phyloP scores from a whole-genome alignment of 768 basidiomycete genomes.

The Boletus coccyginus region DNA sequence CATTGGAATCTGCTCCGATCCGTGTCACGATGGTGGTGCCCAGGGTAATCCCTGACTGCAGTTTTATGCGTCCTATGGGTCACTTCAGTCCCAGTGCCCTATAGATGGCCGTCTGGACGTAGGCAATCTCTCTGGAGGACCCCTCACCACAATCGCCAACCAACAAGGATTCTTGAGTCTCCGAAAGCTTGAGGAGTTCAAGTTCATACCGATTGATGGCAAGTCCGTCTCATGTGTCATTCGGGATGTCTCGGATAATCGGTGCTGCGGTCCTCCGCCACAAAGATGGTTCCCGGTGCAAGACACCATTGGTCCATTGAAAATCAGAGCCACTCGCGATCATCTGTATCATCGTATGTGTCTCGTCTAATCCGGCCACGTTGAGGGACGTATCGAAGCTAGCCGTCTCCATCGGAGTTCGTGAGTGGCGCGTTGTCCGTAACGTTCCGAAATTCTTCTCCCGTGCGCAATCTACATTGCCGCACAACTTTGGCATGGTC shows the following conservation, averaged over 20 bases:
- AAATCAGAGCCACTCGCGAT: slow-evolving; percentile 68
- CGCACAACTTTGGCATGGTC: slow-evolving; percentile 51
- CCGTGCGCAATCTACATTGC: slow-evolving; percentile 81
- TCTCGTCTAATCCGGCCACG: slow-evolving; percentile 92
- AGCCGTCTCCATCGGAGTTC: slow-evolving; percentile 91
- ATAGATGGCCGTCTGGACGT: too few species aligned
- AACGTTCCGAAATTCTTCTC: slow-evolving; percentile 82
- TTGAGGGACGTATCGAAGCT: slow-evolving; percentile 43
- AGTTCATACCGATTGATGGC: slow-evolving; percentile 77
- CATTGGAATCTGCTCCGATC: too few species aligned
- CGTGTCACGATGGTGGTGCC: too few species aligned
- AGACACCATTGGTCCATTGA: slow-evolving; percentile 72
- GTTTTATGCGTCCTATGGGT: too few species aligned
- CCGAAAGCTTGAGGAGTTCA: slow-evolving; percentile 78
- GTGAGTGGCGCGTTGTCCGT: slow-evolving; percentile 48
- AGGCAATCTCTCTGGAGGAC: too few species aligned
- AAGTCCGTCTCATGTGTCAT: slow-evolving; percentile 76
- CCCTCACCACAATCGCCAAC: too few species aligned
- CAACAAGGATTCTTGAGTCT: slow-evolving; percentile 53
- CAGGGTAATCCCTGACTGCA: too few species aligned
- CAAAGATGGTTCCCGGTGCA: slow-evolving; percentile 74
- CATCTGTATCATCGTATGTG: slow-evolving; percentile 59
- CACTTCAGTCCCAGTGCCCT: too few species aligned
- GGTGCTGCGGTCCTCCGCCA: slow-evolving; percentile 87
- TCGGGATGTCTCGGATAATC: slow-evolving; percentile 57